Base-by-base conservation (phyloP, 1,284 basidiomycete genomes). In the Trichosporon faecale region DNA sequence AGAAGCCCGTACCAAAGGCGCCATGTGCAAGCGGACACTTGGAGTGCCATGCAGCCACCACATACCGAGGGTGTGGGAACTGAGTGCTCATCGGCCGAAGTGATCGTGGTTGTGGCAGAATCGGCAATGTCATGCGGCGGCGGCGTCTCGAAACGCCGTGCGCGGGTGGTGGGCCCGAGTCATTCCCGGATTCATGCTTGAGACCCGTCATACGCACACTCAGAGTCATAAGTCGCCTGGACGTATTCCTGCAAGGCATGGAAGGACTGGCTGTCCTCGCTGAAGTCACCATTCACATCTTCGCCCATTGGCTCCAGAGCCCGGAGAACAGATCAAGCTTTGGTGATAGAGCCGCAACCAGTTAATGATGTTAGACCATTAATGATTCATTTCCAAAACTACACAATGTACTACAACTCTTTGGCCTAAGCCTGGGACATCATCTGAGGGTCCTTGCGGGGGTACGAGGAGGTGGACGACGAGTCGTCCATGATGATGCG, bases 371-470 rank as follows among this genome's bases (percentile, higher is more conserved):
- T 52, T 23, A 52, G 12, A 9, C 11, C 46, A 21, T 52, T 52
- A 3, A 21, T 21, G 46, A 52, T 52, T 21, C 21, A 23, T 23
- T 52, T 52, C 8, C 5, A 2, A 52, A 21, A 52, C 21, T 23
- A 52, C 46, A 4, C 8, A 60, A 21, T 6, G 29, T 14, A 60
- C 29, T 60, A 60, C 18, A 31, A 31, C 57, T 31, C 8, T n/a
- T 60, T 29, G 7, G n/a, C 16, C n/a, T 31, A 60, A 6, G 57
- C 57, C 27, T 23, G 55, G 23, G 57, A 29, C 57, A 60, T 60
- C 57, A 60, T 60, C 57, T 60, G 57, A 25, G 57, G 57, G 57
- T 60, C 57, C 29, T 60, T 60, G 57, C 57, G 57, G 18, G 57
- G 57, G 57, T 60, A 60, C 63, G 63, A 64, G 2, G 61, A 35